phyloP scores from a whole-genome alignment of 192 early-diverging fungal genomes.

The Phlyctochytrium planicorne region DNA sequence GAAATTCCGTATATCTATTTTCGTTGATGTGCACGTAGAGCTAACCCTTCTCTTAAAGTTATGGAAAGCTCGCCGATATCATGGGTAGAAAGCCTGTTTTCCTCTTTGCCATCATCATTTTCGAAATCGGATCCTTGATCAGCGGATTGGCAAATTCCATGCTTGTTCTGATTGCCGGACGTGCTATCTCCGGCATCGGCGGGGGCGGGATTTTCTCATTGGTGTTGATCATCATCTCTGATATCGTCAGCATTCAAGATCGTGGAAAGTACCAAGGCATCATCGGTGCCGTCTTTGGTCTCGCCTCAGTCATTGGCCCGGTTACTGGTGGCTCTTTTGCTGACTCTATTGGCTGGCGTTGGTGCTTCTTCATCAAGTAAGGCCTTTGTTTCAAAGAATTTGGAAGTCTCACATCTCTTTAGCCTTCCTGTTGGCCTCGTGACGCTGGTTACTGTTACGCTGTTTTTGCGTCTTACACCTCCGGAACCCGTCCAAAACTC shows the following conservation, averaged over 20 bases:
- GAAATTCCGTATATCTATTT: background rate
- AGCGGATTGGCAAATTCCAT: conserved; percentile 72
- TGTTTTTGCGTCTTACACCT: conserved; percentile 60
- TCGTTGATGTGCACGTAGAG: background rate
- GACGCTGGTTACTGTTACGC: conserved; percentile 53
- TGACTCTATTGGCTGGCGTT: conserved; percentile 46
- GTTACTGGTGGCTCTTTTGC: conserved; percentile 84
- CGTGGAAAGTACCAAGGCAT: conserved; percentile 79
- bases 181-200: conserved; percentile 81
- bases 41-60: conserved; percentile 24
- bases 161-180: conserved; percentile 69
- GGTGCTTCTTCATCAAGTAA: conserved; percentile 84
- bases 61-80: conserved; percentile 89
- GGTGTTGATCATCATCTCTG: conserved; percentile 59
- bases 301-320: conserved; percentile 79
- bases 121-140: conserved; percentile 76
- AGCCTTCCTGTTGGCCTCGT: conserved; percentile 72
- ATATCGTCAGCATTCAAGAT: conserved; percentile 22
- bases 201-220: conserved; percentile 76
- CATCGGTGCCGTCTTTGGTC: conserved; percentile 59
- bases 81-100: conserved; percentile 81
- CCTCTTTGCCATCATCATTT: conserved; percentile 70
- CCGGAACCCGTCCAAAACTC: too few species aligned
- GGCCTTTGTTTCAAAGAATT: too few species aligned
- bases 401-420: too few species aligned